Evolutionary conservation across 192 early-diverging fungal species (phyloP), one percentile per base, ranked within the genome.

Genomic region (Coemansia sp.): DNA sequence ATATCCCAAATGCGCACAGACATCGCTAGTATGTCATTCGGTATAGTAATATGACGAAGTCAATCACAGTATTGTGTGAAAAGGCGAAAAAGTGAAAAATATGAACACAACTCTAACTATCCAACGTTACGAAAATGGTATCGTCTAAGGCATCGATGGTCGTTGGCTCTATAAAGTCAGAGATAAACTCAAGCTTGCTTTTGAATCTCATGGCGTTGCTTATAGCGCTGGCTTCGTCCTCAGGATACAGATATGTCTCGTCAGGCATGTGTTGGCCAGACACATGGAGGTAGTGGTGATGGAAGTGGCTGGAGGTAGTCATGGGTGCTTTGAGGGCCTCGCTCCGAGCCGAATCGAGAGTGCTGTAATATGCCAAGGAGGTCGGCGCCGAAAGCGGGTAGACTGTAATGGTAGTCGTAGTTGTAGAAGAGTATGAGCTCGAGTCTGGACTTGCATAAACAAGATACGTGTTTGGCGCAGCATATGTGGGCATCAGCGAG

Each of bases 171-270:
- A 46, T 17, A 41, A 58, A 46, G 8, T 38, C 64, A 36, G 64
- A 66, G 7, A 59, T 67, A 15, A 27, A 47, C 40, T 38, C 56
- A 4, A 59, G 27, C 19, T 67, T 67, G 56, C 38, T 67, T 31
- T 17, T 42, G 43, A 46, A 60, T 27, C 27, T 31, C 57, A 60
- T 67, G 12, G 65, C 65, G 9, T 20, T 45, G 35, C 65, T 67
- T 10, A 56, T 56, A 9, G 53, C 53, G 32, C 31, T 56, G 17
- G n/a, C 53, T 6, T 56, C 53, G 53, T 56, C 53, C 25, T 35
- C n/a, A 7, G 53, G 53, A 6, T 31, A 15, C 5, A 56, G 17
- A 19, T 56, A 56, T 19, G 53, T 56, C 7, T 56, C 24, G 3
- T 20, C 24, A 27, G 51, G 14, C 51, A 17, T 1, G 8, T 29